Conservation (phyloP, 2,329 filamentous ascomycete genomes). For the Ophiostoma quercus region DNA sequence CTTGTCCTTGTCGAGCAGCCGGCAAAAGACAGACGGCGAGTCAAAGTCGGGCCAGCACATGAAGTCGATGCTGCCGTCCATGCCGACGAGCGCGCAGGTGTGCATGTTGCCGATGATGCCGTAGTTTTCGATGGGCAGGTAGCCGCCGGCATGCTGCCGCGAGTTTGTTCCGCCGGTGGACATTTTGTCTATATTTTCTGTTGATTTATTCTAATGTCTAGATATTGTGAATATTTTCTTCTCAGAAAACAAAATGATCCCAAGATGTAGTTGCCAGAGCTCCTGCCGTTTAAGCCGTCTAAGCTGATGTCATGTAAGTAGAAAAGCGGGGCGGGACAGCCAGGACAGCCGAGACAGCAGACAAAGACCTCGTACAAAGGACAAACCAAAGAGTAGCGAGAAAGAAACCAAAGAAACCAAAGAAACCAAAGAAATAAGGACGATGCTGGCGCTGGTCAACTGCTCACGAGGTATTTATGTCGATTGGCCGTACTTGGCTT, state of each 20-base stretch:
- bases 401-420: too few species aligned
- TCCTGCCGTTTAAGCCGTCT: background rate
- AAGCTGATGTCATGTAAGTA: conserved; percentile 15
- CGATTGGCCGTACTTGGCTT: background rate
- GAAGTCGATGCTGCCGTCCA: conserved; percentile 68
- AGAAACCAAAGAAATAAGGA: too few species aligned
- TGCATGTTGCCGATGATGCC: conserved; percentile 77
- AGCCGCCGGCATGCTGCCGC: conserved; percentile 40
- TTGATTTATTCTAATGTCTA: background rate
- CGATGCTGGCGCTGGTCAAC: background rate
- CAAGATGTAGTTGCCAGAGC: background rate
- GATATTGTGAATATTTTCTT: too few species aligned
- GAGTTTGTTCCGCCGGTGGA: conserved; percentile 21
- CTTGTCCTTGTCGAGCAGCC: conserved; percentile 67
- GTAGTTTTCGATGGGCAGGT: conserved; percentile 67
- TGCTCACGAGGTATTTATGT: background rate
- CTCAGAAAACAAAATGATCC: background rate
- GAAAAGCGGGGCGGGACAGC: conserved; percentile 10
- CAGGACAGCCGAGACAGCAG: background rate
- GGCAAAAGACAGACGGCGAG: conserved; percentile 69
- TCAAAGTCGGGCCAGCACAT: conserved; percentile 83
- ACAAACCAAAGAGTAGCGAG: background rate
- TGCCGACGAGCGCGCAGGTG: conserved; percentile 69
- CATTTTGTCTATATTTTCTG: background rate
- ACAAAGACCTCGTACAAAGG: background rate